Evolutionary conservation across 768 basidiomycete genomes (phyloP).

Genomic region (Leccinum ochraceum): DNA sequence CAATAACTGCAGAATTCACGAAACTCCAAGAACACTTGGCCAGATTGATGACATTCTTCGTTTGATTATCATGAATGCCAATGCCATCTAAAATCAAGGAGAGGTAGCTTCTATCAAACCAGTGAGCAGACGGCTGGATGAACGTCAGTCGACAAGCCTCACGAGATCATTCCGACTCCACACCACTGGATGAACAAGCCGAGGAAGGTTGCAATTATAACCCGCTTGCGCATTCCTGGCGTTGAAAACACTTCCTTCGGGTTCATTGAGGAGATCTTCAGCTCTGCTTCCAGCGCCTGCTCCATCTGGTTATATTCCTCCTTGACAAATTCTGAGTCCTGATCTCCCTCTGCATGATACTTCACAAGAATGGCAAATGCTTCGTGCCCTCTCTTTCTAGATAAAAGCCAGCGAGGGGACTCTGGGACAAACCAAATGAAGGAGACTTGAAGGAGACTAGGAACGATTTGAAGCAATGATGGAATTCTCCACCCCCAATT

Average conservation of each 20-base stretch:
- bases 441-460: constrained; percentile 51
- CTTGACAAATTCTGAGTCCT: neutral
- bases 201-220: constrained; percentile 7
- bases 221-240: constrained; percentile 14
- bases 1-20: neutral
- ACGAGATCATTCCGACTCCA: constrained; percentile 5
- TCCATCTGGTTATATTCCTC: neutral
- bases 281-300: neutral
- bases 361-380: constrained; percentile 49
- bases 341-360: constrained; percentile 54
- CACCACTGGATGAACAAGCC: neutral
- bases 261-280: neutral
- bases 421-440: constrained; percentile 62
- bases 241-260: neutral
- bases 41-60: constrained; percentile 19
- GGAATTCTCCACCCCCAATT: constrained; percentile 72
- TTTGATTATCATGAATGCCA: constrained; percentile 17
- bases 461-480: constrained; percentile 52
- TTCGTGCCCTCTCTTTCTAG: constrained; percentile 52
- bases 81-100: constrained; percentile 14
- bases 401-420: constrained; percentile 64
- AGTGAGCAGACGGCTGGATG: neutral
- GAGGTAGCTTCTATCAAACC: constrained; percentile 9
- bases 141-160: neutral
- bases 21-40: neutral